A percentile compares a stretch with the other conserved stretches of the same genome.
phyloP scores from a whole-genome alignment of 805 yeast species.

The Cyberlindnera japonica region DNA sequence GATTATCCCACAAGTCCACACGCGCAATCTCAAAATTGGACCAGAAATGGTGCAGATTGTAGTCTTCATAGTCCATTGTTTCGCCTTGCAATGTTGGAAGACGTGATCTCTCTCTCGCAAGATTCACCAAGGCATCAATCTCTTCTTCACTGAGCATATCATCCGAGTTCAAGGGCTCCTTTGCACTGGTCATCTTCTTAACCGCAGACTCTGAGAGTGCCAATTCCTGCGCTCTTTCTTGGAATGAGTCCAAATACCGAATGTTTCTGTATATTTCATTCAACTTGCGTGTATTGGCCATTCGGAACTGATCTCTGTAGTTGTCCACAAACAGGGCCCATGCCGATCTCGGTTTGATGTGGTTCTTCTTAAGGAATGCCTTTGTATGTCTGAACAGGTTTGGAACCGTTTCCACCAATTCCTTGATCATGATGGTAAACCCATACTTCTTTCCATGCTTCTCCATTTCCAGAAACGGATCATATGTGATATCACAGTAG shows the following conservation, averaged over 20 bases:
- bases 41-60: constrained; percentile 87
- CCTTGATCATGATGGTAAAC: constrained; percentile 75
- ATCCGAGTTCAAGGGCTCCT: constrained; percentile 8
- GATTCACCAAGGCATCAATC: constrained; percentile 36
- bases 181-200: constrained; percentile 9
- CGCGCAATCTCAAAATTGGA: constrained; percentile 90
- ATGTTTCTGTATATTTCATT: constrained; percentile 27
- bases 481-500: constrained; percentile 88
- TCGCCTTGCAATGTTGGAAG: constrained; percentile 43
- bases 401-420: constrained; percentile 78
- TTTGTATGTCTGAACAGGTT: constrained; percentile 71
- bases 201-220: constrained; percentile 31
- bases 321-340: constrained; percentile 64
- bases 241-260: constrained; percentile 25
- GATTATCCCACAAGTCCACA: constrained; percentile 66
- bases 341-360: constrained; percentile 51
- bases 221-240: constrained; percentile 28
- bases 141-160: constrained; percentile 30
- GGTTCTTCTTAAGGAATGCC: constrained; percentile 49
- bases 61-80: constrained; percentile 61
- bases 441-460: constrained; percentile 71
- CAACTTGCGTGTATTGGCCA: constrained; percentile 31
- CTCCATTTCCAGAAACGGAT: constrained; percentile 83
- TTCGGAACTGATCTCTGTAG: constrained; percentile 32
- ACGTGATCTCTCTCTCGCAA: constrained; percentile 33